A percentile compares a stretch with the other conserved stretches of the same genome.
These are phyloP conservation scores for Haplosporangium gracile DNA, from an alignment of 192 early-diverging fungal species.

Conservation along the genomic window DNA sequence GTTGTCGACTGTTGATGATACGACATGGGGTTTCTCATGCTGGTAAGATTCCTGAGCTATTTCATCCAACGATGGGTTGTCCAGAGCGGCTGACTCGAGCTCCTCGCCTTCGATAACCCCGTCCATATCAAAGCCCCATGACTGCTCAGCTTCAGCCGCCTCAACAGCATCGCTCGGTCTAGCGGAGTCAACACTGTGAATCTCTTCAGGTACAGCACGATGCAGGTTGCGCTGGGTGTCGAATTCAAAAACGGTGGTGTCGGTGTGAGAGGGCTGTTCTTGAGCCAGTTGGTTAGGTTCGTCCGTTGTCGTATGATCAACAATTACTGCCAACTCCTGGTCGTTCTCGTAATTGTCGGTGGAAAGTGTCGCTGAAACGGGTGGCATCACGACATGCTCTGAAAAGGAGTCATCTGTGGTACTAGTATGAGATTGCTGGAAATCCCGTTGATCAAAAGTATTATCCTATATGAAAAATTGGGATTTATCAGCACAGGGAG, in stretches of 20 bases:
- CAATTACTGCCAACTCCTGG: not conserved
- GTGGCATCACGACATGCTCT: not conserved
- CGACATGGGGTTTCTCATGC: not conserved
- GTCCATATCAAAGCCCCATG: conserved; percentile 44
- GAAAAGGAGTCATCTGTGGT: not conserved
- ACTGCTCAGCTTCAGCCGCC: conserved; percentile 6
- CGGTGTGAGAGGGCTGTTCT: not conserved
- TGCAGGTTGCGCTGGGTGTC: not conserved
- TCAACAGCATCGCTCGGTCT: not conserved
- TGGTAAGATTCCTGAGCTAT: not conserved
- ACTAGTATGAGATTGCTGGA: not conserved
- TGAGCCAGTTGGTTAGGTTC: not conserved
- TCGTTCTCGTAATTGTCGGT: not conserved
- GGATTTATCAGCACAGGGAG: not conserved
- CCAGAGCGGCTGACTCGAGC: not conserved
- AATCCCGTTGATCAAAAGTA: not conserved
- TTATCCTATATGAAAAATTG: not conserved
- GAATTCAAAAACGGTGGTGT: not conserved
- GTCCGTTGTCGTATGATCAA: not conserved
- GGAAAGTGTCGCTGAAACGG: not conserved
- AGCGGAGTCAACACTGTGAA: not conserved
- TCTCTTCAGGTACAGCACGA: not conserved
- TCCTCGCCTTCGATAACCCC: conserved; percentile 4
- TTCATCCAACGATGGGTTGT: not conserved
- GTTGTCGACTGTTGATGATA: not conserved